Conservation (phyloP, 495 filamentous ascomycete species). For the Echria macrotheca region DNA sequence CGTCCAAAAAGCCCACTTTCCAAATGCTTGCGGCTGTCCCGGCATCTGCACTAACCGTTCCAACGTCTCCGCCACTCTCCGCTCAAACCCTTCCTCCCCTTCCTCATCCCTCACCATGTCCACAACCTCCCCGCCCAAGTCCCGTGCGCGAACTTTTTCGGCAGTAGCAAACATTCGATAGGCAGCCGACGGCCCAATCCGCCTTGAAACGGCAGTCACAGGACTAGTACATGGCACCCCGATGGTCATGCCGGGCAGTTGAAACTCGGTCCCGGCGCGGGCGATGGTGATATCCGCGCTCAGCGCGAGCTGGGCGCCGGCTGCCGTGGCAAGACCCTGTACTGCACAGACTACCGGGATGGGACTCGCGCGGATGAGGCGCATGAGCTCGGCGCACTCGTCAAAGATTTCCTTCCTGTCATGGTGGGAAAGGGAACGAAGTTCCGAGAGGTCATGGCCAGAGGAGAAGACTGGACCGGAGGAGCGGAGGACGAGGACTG, state of each 20-base stretch:
- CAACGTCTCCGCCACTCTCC: slow-evolving; percentile 11
- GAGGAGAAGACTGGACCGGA: slow-evolving; percentile 23
- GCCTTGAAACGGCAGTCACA: slow-evolving; percentile 14
- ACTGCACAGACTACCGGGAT: slow-evolving; percentile 18
- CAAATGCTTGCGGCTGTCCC: slow-evolving; percentile 22
- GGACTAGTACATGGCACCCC: slow-evolving; percentile 27
- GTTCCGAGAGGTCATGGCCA: slow-evolving; percentile 24
- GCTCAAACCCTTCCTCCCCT: slow-evolving; percentile 8
- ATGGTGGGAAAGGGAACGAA: not conserved
- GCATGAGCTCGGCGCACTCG: slow-evolving; percentile 24
- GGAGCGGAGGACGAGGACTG: slow-evolving; percentile 19
- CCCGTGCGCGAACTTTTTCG: slow-evolving; percentile 11
- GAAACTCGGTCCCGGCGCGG: slow-evolving; percentile 6
- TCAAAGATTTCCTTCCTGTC: slow-evolving; percentile 18
- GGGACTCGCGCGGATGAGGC: slow-evolving; percentile 22
- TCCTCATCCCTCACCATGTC: no score
- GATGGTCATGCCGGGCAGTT: slow-evolving; percentile 20
- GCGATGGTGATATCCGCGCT: slow-evolving; percentile 21
- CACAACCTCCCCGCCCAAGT: slow-evolving; percentile 16
- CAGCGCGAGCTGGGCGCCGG: slow-evolving; percentile 26
- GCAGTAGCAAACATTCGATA: slow-evolving; percentile 20
- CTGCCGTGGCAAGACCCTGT: slow-evolving; percentile 21
- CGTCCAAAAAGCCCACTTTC: slow-evolving; percentile 29
- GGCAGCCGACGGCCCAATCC: slow-evolving; percentile 10
- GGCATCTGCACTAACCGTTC: slow-evolving; percentile 15